Evolutionary conservation across 371 early-diverging fungal genomes (phyloP).

Genomic region (Mucor piriformis): DNA sequence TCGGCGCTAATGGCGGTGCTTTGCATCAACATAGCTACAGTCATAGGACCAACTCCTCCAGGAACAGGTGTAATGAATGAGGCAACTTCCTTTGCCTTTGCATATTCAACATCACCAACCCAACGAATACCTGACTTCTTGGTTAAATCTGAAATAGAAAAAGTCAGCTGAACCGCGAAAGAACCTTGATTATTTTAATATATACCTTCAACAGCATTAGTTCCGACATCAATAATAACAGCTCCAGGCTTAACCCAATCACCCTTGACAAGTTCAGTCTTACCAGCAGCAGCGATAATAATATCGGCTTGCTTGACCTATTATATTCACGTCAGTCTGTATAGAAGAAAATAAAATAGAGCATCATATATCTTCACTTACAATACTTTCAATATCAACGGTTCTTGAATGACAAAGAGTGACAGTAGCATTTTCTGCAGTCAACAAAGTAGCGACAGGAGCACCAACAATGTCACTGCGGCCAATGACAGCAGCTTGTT

Average conservation of each 20-base stretch:
- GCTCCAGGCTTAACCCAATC: constrained; percentile 92
- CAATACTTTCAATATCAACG: constrained; percentile 67
- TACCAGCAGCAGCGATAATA: constrained; percentile 87
- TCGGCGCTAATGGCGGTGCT: constrained; percentile 83
- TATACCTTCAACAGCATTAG: constrained; percentile 77
- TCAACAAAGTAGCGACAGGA: constrained; percentile 85
- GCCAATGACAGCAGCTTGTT: constrained; percentile 86
- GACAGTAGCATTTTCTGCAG: constrained; percentile 82
- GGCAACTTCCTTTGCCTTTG: constrained; percentile 67
- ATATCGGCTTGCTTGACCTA: constrained; percentile 82
- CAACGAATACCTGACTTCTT: constrained; percentile 87
- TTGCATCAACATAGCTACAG: constrained; percentile 92
- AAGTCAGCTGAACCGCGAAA: too few species aligned
- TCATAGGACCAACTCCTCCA: constrained; percentile 97
- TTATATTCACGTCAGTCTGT: neutral
- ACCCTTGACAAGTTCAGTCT: constrained; percentile 78
- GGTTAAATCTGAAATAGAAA: constrained; percentile 59
- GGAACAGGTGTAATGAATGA: constrained; percentile 92
- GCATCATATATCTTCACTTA: constrained; percentile 32
- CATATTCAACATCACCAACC: constrained; percentile 94
- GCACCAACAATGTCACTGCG: constrained; percentile 94
- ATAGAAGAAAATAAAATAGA: neutral
- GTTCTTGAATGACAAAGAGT: constrained; percentile 92
- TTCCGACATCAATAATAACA: constrained; percentile 94
- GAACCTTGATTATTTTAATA: neutral